These are phyloP conservation scores for Pisolithus thermaeus DNA, from an alignment of 1,284 basidiomycete genomes.

Conservation along the genomic window DNA sequence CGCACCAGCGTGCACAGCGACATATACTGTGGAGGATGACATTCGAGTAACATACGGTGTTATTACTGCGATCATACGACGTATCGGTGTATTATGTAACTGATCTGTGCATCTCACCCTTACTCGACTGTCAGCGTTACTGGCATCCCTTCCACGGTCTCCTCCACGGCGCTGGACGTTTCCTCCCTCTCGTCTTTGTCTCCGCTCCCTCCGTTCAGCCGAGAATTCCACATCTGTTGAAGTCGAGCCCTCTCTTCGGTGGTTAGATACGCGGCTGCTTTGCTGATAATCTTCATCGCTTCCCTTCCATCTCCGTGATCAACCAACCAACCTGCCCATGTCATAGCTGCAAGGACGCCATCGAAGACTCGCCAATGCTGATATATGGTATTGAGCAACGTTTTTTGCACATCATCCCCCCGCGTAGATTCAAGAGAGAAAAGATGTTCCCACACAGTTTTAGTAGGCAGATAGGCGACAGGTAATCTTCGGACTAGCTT, in stretches of 20 bases:
- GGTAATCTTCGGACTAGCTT: conserved; percentile 38
- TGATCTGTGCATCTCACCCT: neutral
- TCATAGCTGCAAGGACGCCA: conserved; percentile 32
- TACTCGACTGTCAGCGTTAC: conserved; percentile 5
- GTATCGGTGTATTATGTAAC: no score
- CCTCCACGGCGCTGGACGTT: neutral
- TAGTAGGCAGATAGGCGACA: conserved; percentile 37
- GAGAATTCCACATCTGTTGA: conserved; percentile 26
- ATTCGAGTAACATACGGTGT: conserved; percentile 4
- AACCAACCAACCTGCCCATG: conserved; percentile 45
- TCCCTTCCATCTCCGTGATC: conserved; percentile 33
- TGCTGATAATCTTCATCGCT: conserved; percentile 31
- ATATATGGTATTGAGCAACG: conserved; percentile 34
- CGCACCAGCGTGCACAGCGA: conserved; percentile 68
- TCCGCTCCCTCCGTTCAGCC: conserved; percentile 19
- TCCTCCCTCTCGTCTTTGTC: conserved; percentile 17
- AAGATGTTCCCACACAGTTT: conserved; percentile 39
- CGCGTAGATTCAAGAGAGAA: conserved; percentile 30
- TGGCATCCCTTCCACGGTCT: conserved; percentile 14
- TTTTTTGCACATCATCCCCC: conserved; percentile 19
- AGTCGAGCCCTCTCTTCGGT: conserved; percentile 19
- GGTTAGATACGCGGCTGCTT: conserved; percentile 21
- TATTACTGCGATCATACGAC: no score
- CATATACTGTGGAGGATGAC: conserved; percentile 11
- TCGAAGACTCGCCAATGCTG: conserved; percentile 39